phyloP scores from a whole-genome alignment of 2,329 filamentous ascomycete species.

The Cladosporium sp. region DNA sequence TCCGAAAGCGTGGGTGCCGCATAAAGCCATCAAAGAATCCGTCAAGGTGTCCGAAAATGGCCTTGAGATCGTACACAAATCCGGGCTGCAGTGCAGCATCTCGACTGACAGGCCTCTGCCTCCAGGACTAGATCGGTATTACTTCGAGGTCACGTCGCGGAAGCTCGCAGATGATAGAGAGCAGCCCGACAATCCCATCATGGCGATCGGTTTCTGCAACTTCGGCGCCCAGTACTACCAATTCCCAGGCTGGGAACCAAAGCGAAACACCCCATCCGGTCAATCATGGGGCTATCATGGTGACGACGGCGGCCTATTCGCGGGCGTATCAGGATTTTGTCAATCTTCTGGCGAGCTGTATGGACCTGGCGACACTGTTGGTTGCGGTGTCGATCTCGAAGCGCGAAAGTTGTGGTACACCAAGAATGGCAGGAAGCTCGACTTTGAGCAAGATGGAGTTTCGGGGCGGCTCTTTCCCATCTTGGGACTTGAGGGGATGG shows the following conservation, averaged over 20 bases:
- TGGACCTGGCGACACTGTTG: background rate
- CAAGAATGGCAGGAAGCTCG: background rate
- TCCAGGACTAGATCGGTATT: constrained; percentile 20
- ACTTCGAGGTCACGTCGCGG: constrained; percentile 24
- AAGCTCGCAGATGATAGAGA: background rate
- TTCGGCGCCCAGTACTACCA: constrained; percentile 3
- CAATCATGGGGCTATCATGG: background rate
- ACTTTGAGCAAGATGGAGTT: background rate
- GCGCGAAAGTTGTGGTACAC: background rate
- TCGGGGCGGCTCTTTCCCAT: background rate
- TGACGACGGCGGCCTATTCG: background rate
- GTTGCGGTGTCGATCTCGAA: background rate
- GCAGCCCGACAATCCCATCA: constrained; percentile 3
- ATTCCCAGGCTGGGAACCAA: constrained; percentile 21
- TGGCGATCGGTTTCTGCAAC: constrained; percentile 23
- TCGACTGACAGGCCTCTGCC: constrained; percentile 25
- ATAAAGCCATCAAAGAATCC: background rate
- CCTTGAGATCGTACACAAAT: background rate
- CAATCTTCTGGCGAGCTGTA: background rate
- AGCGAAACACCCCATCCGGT: background rate
- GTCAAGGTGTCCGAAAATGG: background rate
- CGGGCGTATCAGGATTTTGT: too few relatives aligned
- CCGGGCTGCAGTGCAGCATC: constrained; percentile 4
- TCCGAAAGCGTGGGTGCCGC: constrained; percentile 15
- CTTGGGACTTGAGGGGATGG: background rate